These are phyloP conservation scores for Xanthoconium stramineum DNA, from an alignment of 768 basidiomycete genomes.

Conservation along the genomic window DNA sequence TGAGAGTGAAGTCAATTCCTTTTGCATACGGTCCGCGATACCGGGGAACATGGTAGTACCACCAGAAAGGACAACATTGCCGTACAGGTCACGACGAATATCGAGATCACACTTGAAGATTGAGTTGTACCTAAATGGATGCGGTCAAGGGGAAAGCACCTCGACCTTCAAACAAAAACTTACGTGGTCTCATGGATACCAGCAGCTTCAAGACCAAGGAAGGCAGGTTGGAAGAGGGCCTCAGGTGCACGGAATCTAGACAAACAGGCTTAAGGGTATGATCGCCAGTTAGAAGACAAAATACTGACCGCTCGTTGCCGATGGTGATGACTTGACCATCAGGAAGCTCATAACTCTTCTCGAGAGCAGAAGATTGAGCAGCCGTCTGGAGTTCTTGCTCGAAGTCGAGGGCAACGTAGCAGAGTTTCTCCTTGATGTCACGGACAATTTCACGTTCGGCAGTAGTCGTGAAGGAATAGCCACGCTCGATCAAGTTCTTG, in stretches of 20 bases:
- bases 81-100: slow-evolving; percentile 35
- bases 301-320: slow-evolving; percentile 56
- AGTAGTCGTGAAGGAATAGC: slow-evolving; percentile 91
- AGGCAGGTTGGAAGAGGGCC: slow-evolving; percentile 57
- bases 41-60: slow-evolving; percentile 97
- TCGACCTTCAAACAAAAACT: not conserved
- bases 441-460: slow-evolving; percentile 93
- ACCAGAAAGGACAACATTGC: slow-evolving; percentile 54
- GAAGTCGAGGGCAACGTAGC: slow-evolving; percentile 93
- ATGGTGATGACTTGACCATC: slow-evolving; percentile 92
- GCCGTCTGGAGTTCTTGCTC: slow-evolving; percentile 92
- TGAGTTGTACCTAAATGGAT: slow-evolving; percentile 48
- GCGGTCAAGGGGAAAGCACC: not conserved
- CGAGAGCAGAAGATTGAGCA: slow-evolving; percentile 82
- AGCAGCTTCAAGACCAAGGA: slow-evolving; percentile 70
- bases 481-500: slow-evolving; percentile 87
- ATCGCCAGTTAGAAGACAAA: not conserved
- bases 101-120: slow-evolving; percentile 72
- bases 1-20: slow-evolving; percentile 76
- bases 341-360: slow-evolving; percentile 93
- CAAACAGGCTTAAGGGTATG: not conserved
- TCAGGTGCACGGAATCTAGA: slow-evolving; percentile 54
- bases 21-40: slow-evolving; percentile 94
- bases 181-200: slow-evolving; percentile 78
- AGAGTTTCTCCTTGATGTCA: slow-evolving; percentile 93